Base-by-base conservation (phyloP, 2,329 filamentous ascomycete species). In the Xylaria sp. region DNA sequence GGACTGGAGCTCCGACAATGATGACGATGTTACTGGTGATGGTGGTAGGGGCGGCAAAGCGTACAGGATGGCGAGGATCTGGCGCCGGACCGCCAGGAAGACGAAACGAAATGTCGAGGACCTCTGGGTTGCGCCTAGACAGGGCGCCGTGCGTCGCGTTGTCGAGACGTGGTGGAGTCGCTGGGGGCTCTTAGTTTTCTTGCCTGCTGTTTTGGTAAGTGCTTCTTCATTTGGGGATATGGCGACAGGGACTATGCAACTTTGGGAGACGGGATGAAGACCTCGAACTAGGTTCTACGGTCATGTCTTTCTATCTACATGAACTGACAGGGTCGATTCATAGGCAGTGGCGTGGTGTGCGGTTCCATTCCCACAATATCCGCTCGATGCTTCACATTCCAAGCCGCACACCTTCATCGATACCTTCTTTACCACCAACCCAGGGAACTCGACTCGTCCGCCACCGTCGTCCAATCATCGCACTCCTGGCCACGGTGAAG, bases 341-440 rank as follows among this genome's bases (percentile, higher is more conserved):
- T 53, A 87, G 85, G 84, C 86, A 33, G 82, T 89, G 53, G 80
- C 79, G 12, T 90, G 88, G 88, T 89, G 87, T 70, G 83, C 87
- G 3, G 70, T 90, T 49, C 88, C 88, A 0, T 87, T 90, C 64
- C 88, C 88, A 19, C 84, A 88, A 69, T 89, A 89, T 70, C 78
- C 82, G 1, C 73, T 89, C 17, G 78, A 82, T 38, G 77, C 81
- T 60, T 76, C 78, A 49, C 75, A 78, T 56, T 64, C 62, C 8
- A 64, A 57, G 15, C 57, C 64, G 19, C 72, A 70, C 50, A 56
- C 46, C 52, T 57, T 57, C 42, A 23, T 59, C 7, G 58, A 40
- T 23, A 52, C 11, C 43, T 52, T 52, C 4, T 63, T 60, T 46
- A 37, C 57, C 1, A 17, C 57, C 7, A 45, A 19, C n/a, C 23